Evolutionary conservation across 345 rosid species (phyloP).

Genomic region (Cardamine resedifolia): DNA sequence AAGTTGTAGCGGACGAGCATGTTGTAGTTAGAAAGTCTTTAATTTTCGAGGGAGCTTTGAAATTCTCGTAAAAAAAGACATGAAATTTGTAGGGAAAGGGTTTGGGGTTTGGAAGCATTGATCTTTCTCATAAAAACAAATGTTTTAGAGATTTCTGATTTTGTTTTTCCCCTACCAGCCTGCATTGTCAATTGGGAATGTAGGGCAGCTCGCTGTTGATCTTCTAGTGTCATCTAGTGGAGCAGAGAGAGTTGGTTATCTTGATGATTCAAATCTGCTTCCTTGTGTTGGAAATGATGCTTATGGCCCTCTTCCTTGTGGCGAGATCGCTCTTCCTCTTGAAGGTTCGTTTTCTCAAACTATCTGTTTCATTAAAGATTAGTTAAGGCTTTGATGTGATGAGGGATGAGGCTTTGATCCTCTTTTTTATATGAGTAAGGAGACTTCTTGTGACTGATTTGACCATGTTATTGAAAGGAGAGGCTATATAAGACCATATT

Average conservation of each 20-base stretch:
- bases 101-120: background rate
- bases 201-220: slow-evolving; percentile 89
- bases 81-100: background rate
- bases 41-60: slow-evolving; percentile 1
- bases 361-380: background rate
- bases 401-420: background rate
- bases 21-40: background rate
- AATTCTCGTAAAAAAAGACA: background rate
- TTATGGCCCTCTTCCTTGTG: slow-evolving; percentile 63
- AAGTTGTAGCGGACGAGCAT: background rate
- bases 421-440: background rate
- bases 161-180: slow-evolving; percentile 47
- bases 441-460: slow-evolving; percentile 2
- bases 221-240: slow-evolving; percentile 66
- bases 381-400: background rate
- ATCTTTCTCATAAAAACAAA: background rate
- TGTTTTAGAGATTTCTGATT: slow-evolving; percentile 1
- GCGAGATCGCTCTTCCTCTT: slow-evolving; percentile 80
- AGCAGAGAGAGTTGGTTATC: slow-evolving; percentile 72
- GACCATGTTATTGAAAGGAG: background rate
- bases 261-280: slow-evolving; percentile 71
- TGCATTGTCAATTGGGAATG: slow-evolving; percentile 88
- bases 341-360: slow-evolving; percentile 52
- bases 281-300: slow-evolving; percentile 94
- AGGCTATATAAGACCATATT: background rate